Evolutionary conservation across 1,139 yeast species (phyloP), one percentile per base, ranked within the genome.

Genomic region (Debaryomyces robertsiae): DNA sequence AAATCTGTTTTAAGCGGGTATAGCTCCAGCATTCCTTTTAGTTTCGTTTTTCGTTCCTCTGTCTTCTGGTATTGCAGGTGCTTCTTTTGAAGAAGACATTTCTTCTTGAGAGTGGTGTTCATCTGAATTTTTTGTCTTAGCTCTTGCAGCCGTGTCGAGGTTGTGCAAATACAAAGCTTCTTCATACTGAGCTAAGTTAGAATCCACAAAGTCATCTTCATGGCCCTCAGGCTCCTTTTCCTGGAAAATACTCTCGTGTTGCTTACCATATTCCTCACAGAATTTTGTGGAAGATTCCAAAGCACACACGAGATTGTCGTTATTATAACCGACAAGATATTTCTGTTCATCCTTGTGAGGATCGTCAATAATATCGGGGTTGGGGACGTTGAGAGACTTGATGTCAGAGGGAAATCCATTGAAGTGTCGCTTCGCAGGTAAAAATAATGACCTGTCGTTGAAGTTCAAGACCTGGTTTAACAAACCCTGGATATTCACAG

Each of bases 301-400:
- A 1, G 71, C 72, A 54, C 73, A 67, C 1, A 48, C 50, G 5
- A 67, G 54, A 40, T 62, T 64, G 39, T 65, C 66, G 38, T 65
- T 57, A 32, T 57, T 61, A 46, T 41, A 60, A 1, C 68, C 68
- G 7, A 42, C 30, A 6, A 39, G 34, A 24, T 33, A 17, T 18
- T 24, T 27, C 19, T 27, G 22, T 7, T 38, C 27, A 32, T 37
- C 33, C 18, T 24, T 28, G n/a, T 40, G 35, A 9, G 38, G 38
- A 11, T 45, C 36, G 4, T 29, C 32, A 19, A 40, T 30, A 7
- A 40, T 30, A 13, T 28, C 37, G 7, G 40, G 41, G 24, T 43
- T 42, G 2, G 46, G 39, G 24, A 33, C 33, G 19, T 44, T 40
- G 23, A 48, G 43, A 6, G 19, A 17, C 24, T 36, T 30, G 4